Evolutionary conservation across 305 asterid genomes (phyloP), one percentile per base, ranked within the genome.

Genomic region (Striga hermonthica): DNA sequence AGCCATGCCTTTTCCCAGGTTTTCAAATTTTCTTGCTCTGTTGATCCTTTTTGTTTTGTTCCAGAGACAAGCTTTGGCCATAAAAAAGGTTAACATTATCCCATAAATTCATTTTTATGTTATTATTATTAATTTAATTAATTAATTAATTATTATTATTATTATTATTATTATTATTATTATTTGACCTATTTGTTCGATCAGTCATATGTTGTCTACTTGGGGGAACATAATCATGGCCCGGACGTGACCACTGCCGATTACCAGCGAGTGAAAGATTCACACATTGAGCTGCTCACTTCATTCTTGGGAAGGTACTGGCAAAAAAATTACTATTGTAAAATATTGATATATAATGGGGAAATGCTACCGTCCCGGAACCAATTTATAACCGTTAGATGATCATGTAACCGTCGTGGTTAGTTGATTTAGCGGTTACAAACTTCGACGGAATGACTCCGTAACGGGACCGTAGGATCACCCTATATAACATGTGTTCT

Each of bases 201-300:
- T 15, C 35, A 90, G 95, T 62, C 93, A 0, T 86, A 86, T 55
- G 57, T 91, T 10, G 97, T 89, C 11, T 86, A 89, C 75, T 60
- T 92, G 87, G 98, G 97, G 75, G 87, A 55, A 31, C 98, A 92
- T 66, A 78, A 88, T 12, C 91, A 85, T 71, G 93, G 91, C 5
- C 59, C 72, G 2, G 76, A 73, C 7, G 68, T 70, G 16, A 79
- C 87, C 2, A 9, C 67, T 0, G 77, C 65, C 22, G 85, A 80
- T 79, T 79, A 85, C 49, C 43, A 64, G 4, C 76, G 74, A 1
- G 93, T 79, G 0, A 65, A 74, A 3, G 50, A 71, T 11, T 86
- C 88, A 12, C 98, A 92, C 71, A 73, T 71, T 59, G 64, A 79
- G 36, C 75, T 89, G 64, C 86, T 92, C 0, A 70, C 82, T 16